phyloP scores from a whole-genome alignment of 768 basidiomycete species.

The Sporobolomyces phaffii region DNA sequence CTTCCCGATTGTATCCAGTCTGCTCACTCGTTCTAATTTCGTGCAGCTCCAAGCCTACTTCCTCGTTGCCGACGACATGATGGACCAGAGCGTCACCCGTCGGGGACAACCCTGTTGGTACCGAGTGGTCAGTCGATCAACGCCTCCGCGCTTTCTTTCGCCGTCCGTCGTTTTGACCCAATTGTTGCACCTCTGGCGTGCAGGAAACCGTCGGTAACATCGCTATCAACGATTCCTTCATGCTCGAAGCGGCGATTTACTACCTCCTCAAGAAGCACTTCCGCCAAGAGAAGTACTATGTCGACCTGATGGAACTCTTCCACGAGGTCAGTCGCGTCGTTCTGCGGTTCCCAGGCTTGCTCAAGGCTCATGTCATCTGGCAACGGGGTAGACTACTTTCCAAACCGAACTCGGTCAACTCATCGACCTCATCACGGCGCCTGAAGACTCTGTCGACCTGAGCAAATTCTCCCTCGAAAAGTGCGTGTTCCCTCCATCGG shows the following conservation, averaged over 20 bases:
- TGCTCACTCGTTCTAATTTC: background rate
- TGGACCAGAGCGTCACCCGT: slow-evolving; percentile 89
- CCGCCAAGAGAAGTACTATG: slow-evolving; percentile 70
- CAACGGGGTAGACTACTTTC: slow-evolving; percentile 58
- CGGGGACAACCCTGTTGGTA: slow-evolving; percentile 97
- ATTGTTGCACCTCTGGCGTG: background rate
- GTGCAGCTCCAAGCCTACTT: slow-evolving; percentile 89
- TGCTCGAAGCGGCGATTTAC: slow-evolving; percentile 93
- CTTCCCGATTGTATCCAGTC: background rate
- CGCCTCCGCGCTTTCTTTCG: too few species aligned
- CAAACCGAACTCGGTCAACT: slow-evolving; percentile 95
- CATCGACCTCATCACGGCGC: slow-evolving; percentile 90
- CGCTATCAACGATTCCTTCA: slow-evolving; percentile 92
- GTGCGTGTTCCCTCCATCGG: too few species aligned
- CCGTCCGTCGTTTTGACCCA: too few species aligned
- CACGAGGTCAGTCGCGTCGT: slow-evolving; percentile 56
- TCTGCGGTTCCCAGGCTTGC: background rate
- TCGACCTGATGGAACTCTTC: slow-evolving; percentile 83
- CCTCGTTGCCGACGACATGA: slow-evolving; percentile 94
- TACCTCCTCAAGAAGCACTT: slow-evolving; percentile 81
- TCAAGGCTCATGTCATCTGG: too few species aligned
- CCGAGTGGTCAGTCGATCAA: slow-evolving; percentile 51
- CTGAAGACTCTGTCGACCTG: slow-evolving; percentile 81
- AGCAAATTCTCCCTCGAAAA: slow-evolving; percentile 78
- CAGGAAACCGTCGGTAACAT: slow-evolving; percentile 62